A percentile compares a stretch with the other conserved stretches of the same genome.
Conservation (phyloP, 2,329 filamentous ascomycete species). For the Mariannaea sp. region DNA sequence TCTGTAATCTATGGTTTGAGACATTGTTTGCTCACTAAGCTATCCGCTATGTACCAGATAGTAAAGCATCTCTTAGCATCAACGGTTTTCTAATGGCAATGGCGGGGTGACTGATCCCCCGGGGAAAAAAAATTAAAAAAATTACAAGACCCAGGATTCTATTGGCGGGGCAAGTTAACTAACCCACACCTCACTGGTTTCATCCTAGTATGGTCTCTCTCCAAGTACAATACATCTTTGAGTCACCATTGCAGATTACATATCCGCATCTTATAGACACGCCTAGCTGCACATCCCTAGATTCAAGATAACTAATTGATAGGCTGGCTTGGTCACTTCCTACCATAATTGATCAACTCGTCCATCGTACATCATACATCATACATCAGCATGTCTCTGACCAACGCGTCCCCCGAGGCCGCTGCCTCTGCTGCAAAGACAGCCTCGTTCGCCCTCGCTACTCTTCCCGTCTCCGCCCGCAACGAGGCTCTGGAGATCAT, state of each 20-base stretch:
- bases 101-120: conserved; percentile 31
- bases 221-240: too few relatives aligned
- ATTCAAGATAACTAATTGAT: background rate
- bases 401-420: conserved; percentile 78
- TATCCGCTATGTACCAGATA: too few relatives aligned
- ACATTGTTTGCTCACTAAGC: too few relatives aligned
- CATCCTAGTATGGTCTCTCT: too few relatives aligned
- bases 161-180: conserved; percentile 26
- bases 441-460: conserved; percentile 82
- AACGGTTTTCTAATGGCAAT: background rate
- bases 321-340: background rate
- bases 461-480: conserved; percentile 74
- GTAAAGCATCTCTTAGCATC: too few relatives aligned
- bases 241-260: conserved; percentile 15
- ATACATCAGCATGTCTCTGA: conserved; percentile 75
- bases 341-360: background rate
- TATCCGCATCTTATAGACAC: too few relatives aligned
- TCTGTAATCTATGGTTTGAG: too few relatives aligned
- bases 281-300: too few relatives aligned
- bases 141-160: too few relatives aligned
- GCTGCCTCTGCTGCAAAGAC: conserved; percentile 78
- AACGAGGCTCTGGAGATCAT: conserved; percentile 86
- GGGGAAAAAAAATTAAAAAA: conserved; percentile 3
- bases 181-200: conserved; percentile 2
- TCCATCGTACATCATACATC: background rate